Percentiles rank a stretch among this genome's conserved stretches.
These are phyloP conservation scores for Penicillium sp. DNA, from an alignment of 2,329 filamentous ascomycete species.

Conservation along the genomic window DNA sequence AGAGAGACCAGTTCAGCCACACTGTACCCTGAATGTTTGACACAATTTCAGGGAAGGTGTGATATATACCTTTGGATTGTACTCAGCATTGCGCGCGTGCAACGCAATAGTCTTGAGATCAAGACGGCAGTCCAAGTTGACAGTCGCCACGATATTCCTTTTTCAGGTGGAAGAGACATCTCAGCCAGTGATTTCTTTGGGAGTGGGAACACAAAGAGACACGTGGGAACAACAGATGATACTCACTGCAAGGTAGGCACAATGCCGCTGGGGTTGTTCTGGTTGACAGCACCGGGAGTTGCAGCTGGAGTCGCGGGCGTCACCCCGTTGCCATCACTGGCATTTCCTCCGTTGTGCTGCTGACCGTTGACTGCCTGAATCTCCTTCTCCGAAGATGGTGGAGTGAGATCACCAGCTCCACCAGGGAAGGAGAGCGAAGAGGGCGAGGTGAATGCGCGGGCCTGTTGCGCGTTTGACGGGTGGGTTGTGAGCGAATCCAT, in stretches of 20 bases:
- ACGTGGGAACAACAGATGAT: slow-evolving; percentile 44
- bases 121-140: slow-evolving; percentile 94
- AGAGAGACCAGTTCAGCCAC: slow-evolving; percentile 40
- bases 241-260: slow-evolving; percentile 96
- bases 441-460: slow-evolving; percentile 89
- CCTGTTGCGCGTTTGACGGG: slow-evolving; percentile 83
- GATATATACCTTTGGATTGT: slow-evolving; percentile 83
- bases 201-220: slow-evolving; percentile 6
- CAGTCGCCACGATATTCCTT: slow-evolving; percentile 99
- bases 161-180: slow-evolving; percentile 34
- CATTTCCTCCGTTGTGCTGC: slow-evolving; percentile 54
- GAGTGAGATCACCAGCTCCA: slow-evolving; percentile 74
- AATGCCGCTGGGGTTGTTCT: slow-evolving; percentile 73
- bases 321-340: slow-evolving; percentile 67
- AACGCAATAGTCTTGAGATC: slow-evolving; percentile 98
- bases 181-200: slow-evolving; percentile 42
- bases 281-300: slow-evolving; percentile 68
- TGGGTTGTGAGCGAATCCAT: slow-evolving; percentile 66
- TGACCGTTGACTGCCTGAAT: slow-evolving; percentile 44
- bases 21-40: slow-evolving; percentile 32
- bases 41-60: slow-evolving; percentile 26
- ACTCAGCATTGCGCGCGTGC: slow-evolving; percentile 96
- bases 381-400: slow-evolving; percentile 67
- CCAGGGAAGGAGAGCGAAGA: slow-evolving; percentile 89
- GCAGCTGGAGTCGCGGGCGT: slow-evolving; percentile 69